Evolutionary conservation across 2,329 filamentous ascomycete species (phyloP).

Genomic region (Phaeosphaeria sp.): DNA sequence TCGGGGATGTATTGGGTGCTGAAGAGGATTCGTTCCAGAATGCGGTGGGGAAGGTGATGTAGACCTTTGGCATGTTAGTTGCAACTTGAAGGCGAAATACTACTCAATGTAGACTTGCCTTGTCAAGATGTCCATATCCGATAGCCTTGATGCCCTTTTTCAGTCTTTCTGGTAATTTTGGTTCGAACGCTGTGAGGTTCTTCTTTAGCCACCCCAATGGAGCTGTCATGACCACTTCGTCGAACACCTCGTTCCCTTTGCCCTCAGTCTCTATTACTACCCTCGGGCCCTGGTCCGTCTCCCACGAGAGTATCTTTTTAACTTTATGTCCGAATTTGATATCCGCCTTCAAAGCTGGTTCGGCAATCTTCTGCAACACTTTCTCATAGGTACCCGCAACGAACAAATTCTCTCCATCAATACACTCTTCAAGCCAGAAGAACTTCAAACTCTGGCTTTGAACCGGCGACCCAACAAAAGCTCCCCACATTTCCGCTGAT

Average conservation of each 20-base stretch:
- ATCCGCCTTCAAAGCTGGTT: slow-evolving; percentile 63
- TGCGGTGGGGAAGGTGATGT: slow-evolving; percentile 70
- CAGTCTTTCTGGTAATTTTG: slow-evolving; percentile 64
- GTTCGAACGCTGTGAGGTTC: slow-evolving; percentile 60
- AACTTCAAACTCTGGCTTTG: slow-evolving; percentile 73
- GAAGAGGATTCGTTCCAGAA: slow-evolving; percentile 67
- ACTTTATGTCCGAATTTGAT: slow-evolving; percentile 60
- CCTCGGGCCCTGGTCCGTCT: slow-evolving; percentile 20
- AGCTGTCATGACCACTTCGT: slow-evolving; percentile 71
- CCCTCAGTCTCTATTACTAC: slow-evolving; percentile 54
- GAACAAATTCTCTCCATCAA: slow-evolving; percentile 73
- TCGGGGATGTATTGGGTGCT: not conserved
- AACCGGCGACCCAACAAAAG: slow-evolving; percentile 71
- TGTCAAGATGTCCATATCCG: slow-evolving; percentile 74
- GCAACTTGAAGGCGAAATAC: slow-evolving; percentile 25
- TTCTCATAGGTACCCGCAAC: slow-evolving; percentile 66
- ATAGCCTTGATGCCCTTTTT: slow-evolving; percentile 67
- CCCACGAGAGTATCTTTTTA: slow-evolving; percentile 46
- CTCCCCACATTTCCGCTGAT: slow-evolving; percentile 71
- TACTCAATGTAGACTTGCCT: slow-evolving; percentile 53
- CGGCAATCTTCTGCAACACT: slow-evolving; percentile 66
- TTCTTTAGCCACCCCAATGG: slow-evolving; percentile 65
- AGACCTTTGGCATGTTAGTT: slow-evolving; percentile 38
- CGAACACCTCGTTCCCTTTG: slow-evolving; percentile 61
- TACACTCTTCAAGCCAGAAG: slow-evolving; percentile 80